phyloP scores from a whole-genome alignment of 1,139 yeast genomes.

The Hyphopichia burtonii region DNA sequence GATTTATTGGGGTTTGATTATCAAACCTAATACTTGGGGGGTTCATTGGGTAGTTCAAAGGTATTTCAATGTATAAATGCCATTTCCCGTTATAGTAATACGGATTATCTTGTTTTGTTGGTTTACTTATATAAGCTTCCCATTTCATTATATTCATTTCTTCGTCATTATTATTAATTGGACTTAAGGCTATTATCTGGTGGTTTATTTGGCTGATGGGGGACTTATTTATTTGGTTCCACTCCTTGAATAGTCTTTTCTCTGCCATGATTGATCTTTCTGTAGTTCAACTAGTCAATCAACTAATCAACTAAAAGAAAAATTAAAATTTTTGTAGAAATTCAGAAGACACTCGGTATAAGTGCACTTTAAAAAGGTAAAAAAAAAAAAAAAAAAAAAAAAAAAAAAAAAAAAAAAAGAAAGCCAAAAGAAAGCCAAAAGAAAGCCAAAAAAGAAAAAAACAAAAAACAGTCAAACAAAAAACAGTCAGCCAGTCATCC shows the following conservation, averaged over 20 bases:
- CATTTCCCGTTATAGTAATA: conserved; percentile 56
- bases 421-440: no score
- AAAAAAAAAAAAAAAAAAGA: no score
- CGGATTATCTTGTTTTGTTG: conserved; percentile 37
- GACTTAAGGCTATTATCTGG: conserved; percentile 44
- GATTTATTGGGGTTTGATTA: conserved; percentile 51
- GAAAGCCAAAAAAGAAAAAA: no score
- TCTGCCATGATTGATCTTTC: conserved; percentile 27
- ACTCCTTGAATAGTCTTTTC: conserved; percentile 29
- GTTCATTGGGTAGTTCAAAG: conserved; percentile 58
- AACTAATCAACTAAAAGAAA: no score
- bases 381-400: no score
- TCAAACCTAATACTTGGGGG: conserved; percentile 66
- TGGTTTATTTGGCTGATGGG: conserved; percentile 23
- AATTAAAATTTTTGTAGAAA: no score
- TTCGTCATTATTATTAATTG: conserved; percentile 32
- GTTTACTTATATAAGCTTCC: conserved; percentile 62
- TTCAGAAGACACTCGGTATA: no score
- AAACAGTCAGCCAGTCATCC: no score
- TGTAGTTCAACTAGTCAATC: no score
- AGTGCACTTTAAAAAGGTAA: no score
- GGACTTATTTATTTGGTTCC: conserved; percentile 19
- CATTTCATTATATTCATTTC: conserved; percentile 47
- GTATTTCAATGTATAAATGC: conserved; percentile 52
- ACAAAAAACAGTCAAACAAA: no score